Evolutionary conservation across 2,329 filamentous ascomycete species (phyloP), one percentile per base, ranked within the genome.

Genomic region (Colletotrichum sp.): DNA sequence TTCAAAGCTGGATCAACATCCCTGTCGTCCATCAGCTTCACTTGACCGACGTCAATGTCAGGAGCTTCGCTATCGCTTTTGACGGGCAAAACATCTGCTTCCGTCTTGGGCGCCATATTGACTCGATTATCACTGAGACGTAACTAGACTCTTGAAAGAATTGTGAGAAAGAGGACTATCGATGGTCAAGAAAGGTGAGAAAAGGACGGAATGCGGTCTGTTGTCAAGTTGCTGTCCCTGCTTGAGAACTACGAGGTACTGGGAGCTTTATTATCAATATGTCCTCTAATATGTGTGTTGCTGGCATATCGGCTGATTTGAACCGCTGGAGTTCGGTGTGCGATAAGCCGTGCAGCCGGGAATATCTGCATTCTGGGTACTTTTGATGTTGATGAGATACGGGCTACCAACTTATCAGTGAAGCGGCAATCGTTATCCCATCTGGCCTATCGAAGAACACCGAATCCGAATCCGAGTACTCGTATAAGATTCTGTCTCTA

Each of bases 1-100:
- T 66, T 70, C 10, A 76, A 59, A 18, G 74, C 74, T n/a, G 74
- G 69, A n/a, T 76, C 74, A 6, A 72, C 69, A n/a, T 72, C 70
- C 4, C 59, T 70, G n/a, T 68, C 39, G 18, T 48, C 39, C 39
- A 48, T 48, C 9, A n/a, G 9, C 39, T 48, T 48, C 18, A 48
- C 39, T 48, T 48, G 39, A 48, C 39, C 39, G 39, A 48, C 18
- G 18, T 48, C 39, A 6, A 48, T 48, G 18, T n/a, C 18, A 48
- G 18, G 39, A n/a, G 39, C 9, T n/a, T 48, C 39, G 39, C 18
- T 48, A 7, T 48, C 39, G 0, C 18, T n/a, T 48, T 48, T 48
- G 18, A 21, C 39, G 18, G 39, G 39, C 9, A 48, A 48, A 2
- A 48, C 18, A 48, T 48, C 18, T 12, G 39, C 39, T 0, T 48